Conservation (phyloP, 2,329 filamentous ascomycete genomes). For the Pseudopithomyces chartarum region DNA sequence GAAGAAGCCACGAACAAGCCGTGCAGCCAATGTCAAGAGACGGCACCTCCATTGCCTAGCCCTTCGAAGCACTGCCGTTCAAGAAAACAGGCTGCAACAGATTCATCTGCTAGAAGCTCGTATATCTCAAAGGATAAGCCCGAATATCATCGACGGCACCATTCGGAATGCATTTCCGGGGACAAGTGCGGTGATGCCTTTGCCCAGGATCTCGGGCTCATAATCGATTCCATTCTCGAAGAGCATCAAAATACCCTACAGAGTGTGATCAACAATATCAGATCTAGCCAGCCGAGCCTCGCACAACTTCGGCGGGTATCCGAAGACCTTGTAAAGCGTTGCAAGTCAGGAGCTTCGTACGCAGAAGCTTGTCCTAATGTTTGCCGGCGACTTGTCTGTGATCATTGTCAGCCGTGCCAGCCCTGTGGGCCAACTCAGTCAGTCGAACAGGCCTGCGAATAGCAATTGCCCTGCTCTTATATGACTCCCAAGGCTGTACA, state of each 20-base stretch:
- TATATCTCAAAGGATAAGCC: slow-evolving; percentile 11
- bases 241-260: slow-evolving; percentile 47
- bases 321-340: slow-evolving; percentile 23
- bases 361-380: slow-evolving; percentile 6
- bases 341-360: slow-evolving; percentile 10
- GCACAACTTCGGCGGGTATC: slow-evolving; percentile 22
- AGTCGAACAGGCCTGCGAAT: slow-evolving; percentile 14
- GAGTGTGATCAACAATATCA: slow-evolving; percentile 46
- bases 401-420: slow-evolving; percentile 4
- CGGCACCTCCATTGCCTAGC: not conserved
- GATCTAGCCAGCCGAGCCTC: slow-evolving; percentile 24
- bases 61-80: slow-evolving; percentile 5
- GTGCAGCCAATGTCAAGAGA: slow-evolving; percentile 29
- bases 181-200: slow-evolving; percentile 32
- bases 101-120: slow-evolving; percentile 18
- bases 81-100: slow-evolving; percentile 16
- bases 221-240: slow-evolving; percentile 48
- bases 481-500: slow-evolving; percentile 27
- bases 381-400: slow-evolving; percentile 6
- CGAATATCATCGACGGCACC: slow-evolving; percentile 14
- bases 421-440: slow-evolving; percentile 2
- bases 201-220: slow-evolving; percentile 42
- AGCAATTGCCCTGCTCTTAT: slow-evolving; percentile 14
- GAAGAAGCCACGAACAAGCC: slow-evolving; percentile 19
- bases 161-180: slow-evolving; percentile 18